Evolutionary conservation across 129 eudicot species (phyloP).

Genomic region (Lactuca saligna): DNA sequence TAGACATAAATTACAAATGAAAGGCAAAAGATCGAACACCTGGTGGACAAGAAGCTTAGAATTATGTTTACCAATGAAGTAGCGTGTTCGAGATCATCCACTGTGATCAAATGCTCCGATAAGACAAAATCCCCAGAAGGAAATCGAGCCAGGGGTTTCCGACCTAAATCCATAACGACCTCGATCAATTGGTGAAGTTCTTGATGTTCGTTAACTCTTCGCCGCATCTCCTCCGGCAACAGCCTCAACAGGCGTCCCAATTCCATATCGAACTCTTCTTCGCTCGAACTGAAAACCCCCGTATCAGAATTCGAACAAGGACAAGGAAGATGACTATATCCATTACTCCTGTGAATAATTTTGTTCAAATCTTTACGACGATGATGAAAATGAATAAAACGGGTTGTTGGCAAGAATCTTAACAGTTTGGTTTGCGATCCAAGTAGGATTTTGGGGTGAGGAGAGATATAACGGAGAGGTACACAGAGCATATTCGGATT

Average conservation of each 20-base stretch:
- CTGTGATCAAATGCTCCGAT: conserved; percentile 61
- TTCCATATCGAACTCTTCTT: conserved; percentile 63
- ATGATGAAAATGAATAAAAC: conserved; percentile 12
- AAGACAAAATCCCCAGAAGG: conserved; percentile 89
- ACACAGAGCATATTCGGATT: conserved; percentile 36
- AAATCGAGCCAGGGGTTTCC: conserved; percentile 91
- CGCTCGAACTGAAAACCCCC: conserved; percentile 6
- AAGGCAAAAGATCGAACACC: conserved; percentile 17
- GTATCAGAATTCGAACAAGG: conserved; percentile 32
- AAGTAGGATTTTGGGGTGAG: conserved; percentile 19
- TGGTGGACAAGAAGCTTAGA: conserved; percentile 19
- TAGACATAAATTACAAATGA: neutral
- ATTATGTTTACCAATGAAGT: conserved; percentile 57
- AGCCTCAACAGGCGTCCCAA: conserved; percentile 61
- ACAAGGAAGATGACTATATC: conserved; percentile 12
- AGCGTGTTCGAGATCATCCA: conserved; percentile 64
- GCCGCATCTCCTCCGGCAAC: conserved; percentile 86
- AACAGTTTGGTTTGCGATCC: conserved; percentile 7
- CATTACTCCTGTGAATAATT: conserved; percentile 14
- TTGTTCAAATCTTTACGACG: conserved; percentile 2
- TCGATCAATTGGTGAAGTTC: conserved; percentile 71
- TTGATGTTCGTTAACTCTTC: conserved; percentile 56
- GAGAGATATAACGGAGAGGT: conserved; percentile 34
- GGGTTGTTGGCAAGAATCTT: conserved; percentile 32
- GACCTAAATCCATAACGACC: conserved; percentile 93